Percentiles rank a stretch among this genome's conserved stretches.
Evolutionary conservation across 768 basidiomycete species (phyloP).

Genomic region (Hygrocybe coccinea): DNA sequence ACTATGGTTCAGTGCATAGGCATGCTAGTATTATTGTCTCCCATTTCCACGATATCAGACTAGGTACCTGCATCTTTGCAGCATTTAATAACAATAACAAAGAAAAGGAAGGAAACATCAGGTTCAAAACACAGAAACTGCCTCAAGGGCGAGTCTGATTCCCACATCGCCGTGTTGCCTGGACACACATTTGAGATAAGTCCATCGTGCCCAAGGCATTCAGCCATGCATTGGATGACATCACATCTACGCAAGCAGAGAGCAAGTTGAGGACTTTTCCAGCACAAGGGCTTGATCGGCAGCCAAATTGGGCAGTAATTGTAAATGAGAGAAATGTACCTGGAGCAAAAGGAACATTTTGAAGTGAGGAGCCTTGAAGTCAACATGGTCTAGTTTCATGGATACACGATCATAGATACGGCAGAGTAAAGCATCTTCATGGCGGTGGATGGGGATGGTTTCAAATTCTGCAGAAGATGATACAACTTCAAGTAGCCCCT

Average conservation of each 20-base stretch:
- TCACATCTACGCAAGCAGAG: conserved; percentile 94
- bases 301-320: conserved; percentile 87
- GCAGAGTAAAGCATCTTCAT: too few species aligned
- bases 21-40: conserved; percentile 86
- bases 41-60: conserved; percentile 99
- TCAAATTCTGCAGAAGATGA: too few species aligned
- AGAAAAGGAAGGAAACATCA: conserved; percentile 45
- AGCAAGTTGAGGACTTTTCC: conserved; percentile 87
- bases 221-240: conserved; percentile 97
- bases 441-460: too few species aligned
- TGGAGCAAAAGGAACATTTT: too few species aligned
- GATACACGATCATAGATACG: too few species aligned
- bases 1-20: too few species aligned
- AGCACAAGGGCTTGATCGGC: conserved; percentile 87
- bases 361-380: too few species aligned
- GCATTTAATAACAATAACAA: conserved; percentile 54
- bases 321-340: too few species aligned
- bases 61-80: conserved; percentile 84
- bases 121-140: conserved; percentile 96
- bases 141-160: conserved; percentile 89
- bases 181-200: conserved; percentile 96
- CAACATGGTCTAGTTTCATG: too few species aligned
- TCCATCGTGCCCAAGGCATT: conserved; percentile 99
- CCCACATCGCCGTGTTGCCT: conserved; percentile 98
- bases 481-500: too few species aligned